phyloP scores from a whole-genome alignment of 73 alveolate species.

The Paramecium sexaurelia region DNA sequence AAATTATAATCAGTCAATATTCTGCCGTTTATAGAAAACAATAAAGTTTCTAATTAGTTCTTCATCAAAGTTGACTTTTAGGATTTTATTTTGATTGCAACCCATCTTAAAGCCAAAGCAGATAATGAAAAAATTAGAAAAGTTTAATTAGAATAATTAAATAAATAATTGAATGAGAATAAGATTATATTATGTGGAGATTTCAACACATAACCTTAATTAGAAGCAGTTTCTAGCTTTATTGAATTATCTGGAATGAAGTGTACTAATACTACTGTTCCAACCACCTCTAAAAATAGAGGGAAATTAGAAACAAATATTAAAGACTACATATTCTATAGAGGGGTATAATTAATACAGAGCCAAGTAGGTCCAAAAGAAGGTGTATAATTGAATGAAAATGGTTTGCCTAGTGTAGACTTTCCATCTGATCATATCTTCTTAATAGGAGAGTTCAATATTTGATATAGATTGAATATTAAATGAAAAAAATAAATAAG shows the following conservation, averaged over 20 bases:
- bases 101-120: constrained; percentile 41
- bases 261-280: not conserved
- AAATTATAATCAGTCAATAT: not conserved
- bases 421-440: constrained; percentile 49
- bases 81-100: not conserved
- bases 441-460: not conserved
- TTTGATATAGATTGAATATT: not conserved
- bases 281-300: constrained; percentile 52
- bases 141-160: not conserved
- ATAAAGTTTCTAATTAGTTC: constrained; percentile 2
- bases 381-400: not conserved
- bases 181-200: constrained; percentile 39
- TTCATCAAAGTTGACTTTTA: not conserved
- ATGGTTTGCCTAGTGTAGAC: not conserved
- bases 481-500: not conserved
- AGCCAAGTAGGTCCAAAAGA: not conserved
- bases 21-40: not conserved
- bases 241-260: not conserved
- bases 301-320: constrained; percentile 40
- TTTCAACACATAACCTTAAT: constrained; percentile 42
- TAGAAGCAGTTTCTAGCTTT: constrained; percentile 16
- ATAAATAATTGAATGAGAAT: not conserved
- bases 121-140: not conserved
- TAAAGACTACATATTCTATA: constrained; percentile 34
- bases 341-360: not conserved